These are phyloP conservation scores for Groenewaldozyma sp. DNA, from an alignment of 1,139 yeast species.

Conservation along the genomic window DNA sequence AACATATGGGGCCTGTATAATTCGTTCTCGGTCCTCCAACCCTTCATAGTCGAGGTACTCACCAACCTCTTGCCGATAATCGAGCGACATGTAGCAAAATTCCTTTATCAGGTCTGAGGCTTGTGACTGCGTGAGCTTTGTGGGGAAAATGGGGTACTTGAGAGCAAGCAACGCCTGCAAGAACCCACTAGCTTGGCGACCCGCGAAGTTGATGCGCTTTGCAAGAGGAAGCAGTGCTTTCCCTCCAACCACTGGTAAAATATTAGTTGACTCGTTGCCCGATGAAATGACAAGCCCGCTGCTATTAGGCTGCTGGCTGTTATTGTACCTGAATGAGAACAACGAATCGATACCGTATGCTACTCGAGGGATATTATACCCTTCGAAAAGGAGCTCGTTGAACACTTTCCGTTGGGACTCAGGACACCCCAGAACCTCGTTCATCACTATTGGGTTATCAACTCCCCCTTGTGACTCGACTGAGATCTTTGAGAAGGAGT, in stretches of 20 bases:
- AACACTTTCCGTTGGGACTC: constrained; percentile 58
- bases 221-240: constrained; percentile 57
- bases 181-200: constrained; percentile 59
- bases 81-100: constrained; percentile 65
- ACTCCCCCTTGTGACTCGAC: constrained; percentile 50
- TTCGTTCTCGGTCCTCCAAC: constrained; percentile 59
- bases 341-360: constrained; percentile 76
- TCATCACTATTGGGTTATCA: constrained; percentile 73
- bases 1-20: constrained; percentile 74
- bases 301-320: constrained; percentile 33
- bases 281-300: constrained; percentile 70
- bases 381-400: constrained; percentile 78
- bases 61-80: constrained; percentile 58
- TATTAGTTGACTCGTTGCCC: constrained; percentile 74
- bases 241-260: constrained; percentile 71
- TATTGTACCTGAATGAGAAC: constrained; percentile 50
- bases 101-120: constrained; percentile 61
- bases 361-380: constrained; percentile 63
- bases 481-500: constrained; percentile 60
- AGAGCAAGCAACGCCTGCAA: constrained; percentile 56
- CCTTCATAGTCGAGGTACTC: constrained; percentile 50
- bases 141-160: constrained; percentile 89
- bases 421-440: constrained; percentile 68
- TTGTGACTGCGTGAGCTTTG: constrained; percentile 56
- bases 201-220: constrained; percentile 90